These are phyloP conservation scores for Singerocomus rubriflavus DNA, from an alignment of 1,284 basidiomycete species.

Conservation along the genomic window DNA sequence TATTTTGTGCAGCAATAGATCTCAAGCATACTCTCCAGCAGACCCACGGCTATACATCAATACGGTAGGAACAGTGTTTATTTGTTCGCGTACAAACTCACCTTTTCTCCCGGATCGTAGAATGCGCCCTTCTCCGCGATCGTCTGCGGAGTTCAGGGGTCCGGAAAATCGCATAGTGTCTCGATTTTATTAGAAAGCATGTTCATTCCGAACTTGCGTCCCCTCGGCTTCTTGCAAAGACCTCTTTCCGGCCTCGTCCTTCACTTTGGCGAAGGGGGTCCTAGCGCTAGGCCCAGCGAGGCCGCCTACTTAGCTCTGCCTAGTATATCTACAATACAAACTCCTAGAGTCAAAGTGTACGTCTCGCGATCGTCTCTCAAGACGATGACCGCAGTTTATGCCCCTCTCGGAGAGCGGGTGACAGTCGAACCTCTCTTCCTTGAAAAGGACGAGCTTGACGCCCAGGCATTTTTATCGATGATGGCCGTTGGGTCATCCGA, in stretches of 20 bases:
- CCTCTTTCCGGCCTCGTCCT: conserved; percentile 62
- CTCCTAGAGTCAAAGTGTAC: conserved; percentile 54
- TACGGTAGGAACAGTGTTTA: conserved; percentile 40
- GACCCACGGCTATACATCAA: conserved; percentile 59
- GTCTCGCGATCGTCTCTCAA: conserved; percentile 61
- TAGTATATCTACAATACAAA: conserved; percentile 33
- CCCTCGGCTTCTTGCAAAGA: conserved; percentile 50
- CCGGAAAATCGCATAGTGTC: conserved; percentile 70
- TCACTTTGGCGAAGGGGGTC: conserved; percentile 66
- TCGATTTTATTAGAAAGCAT: conserved; percentile 64
- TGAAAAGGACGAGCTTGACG: conserved; percentile 61
- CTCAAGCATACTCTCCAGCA: conserved; percentile 27
- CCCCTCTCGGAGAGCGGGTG: conserved; percentile 46
- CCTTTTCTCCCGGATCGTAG: conserved; percentile 28
- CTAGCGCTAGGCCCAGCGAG: conserved; percentile 55
- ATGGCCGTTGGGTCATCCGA: conserved; percentile 64
- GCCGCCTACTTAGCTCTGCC: conserved; percentile 58
- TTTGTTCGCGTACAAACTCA: neutral
- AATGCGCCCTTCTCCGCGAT: conserved; percentile 59
- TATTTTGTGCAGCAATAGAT: conserved; percentile 27
- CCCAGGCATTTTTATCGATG: conserved; percentile 61
- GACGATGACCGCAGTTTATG: conserved; percentile 57
- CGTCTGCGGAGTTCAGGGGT: conserved; percentile 63
- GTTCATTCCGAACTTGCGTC: conserved; percentile 49
- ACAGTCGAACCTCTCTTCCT: conserved; percentile 56